Evolutionary conservation across 306 rosid species (phyloP), one percentile per base, ranked within the genome.

Genomic region (Cucurbita maxima): DNA sequence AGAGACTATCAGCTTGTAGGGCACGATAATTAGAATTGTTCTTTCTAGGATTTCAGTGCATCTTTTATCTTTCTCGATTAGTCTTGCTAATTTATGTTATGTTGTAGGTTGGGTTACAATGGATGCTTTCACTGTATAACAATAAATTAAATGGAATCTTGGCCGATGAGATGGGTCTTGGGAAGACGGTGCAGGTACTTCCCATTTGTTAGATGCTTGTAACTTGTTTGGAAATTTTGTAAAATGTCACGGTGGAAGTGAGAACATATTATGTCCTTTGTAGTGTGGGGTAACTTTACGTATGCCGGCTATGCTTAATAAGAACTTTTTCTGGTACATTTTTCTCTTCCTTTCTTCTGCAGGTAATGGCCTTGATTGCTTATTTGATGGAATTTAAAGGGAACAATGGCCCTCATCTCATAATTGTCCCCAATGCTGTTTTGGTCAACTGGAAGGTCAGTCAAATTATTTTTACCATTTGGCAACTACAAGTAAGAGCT

Each of bases 101-200:
- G 68, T 69, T 82, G 72, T 80, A 94, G 98, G 98, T 93, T 82
- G 98, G 98, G 72, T 83, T 93, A 80, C 98, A 93, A 80, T 93
- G 98, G 98, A 93, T 93, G 98, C 97, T 93, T 80, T 93, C 98
- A 47, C 81, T 93, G 84, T 93, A 93, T 79, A 93, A 93, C 92
- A 93, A 93, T 89, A 93, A 93, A 75, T 82, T 93, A 82, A 93
- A 93, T 86, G 98, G 98, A 78, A 93, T 93, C 63, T 85, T 93
- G 76, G 98, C 98, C 30, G 98, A 93, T 85, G 98, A 93, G 90
- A 93, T 93, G 98, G 98, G 98, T 82, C 97, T 93, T 82, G 98
- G 98, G 43, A 93, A 93, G 85, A 93, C 98, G 12, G 98, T 93
- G 45, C 98, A 93, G 98, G 98, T 93, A 76, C 82, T 72, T 59